Evolutionary conservation across 2,329 filamentous ascomycete species (phyloP).

Genomic region (Ascochyta clinopodiicola): DNA sequence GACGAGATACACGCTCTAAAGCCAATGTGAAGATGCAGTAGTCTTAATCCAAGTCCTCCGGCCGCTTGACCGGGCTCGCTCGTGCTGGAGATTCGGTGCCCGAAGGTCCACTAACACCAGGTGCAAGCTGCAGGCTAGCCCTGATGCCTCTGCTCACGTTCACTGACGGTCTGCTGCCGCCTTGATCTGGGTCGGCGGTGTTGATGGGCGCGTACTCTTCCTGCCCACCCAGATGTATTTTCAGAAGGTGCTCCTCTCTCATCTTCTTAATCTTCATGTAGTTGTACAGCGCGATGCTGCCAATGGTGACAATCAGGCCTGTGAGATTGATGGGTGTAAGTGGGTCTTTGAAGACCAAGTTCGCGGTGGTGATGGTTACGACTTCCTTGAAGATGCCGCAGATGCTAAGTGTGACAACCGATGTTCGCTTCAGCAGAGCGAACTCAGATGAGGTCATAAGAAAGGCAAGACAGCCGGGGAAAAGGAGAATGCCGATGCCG

Average conservation of each 20-base stretch:
- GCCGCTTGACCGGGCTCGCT: slow-evolving; percentile 53
- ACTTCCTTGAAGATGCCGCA: slow-evolving; percentile 99
- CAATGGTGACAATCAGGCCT: slow-evolving; percentile 86
- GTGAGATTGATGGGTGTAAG: slow-evolving; percentile 87
- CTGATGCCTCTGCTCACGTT: slow-evolving; percentile 39
- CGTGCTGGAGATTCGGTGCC: slow-evolving; percentile 37
- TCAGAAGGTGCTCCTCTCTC: slow-evolving; percentile 72
- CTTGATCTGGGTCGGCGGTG: slow-evolving; percentile 39
- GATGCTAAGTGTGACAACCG: slow-evolving; percentile 93
- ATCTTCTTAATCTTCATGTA: slow-evolving; percentile 93
- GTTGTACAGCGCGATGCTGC: slow-evolving; percentile 88
- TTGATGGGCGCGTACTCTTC: slow-evolving; percentile 48
- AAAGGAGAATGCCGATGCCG: slow-evolving; percentile 77
- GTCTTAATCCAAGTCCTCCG: slow-evolving; percentile 52
- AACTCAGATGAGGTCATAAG: slow-evolving; percentile 97
- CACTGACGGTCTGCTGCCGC: slow-evolving; percentile 11
- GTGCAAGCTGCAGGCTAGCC: slow-evolving; percentile 48
- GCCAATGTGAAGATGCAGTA: neutral
- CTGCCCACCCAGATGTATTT: slow-evolving; percentile 51
- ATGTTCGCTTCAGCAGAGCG: slow-evolving; percentile 90
- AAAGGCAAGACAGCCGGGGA: slow-evolving; percentile 90
- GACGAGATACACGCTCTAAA: slow-evolving; percentile 8
- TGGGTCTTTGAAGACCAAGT: slow-evolving; percentile 85
- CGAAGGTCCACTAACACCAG: slow-evolving; percentile 25
- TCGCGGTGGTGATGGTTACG: slow-evolving; percentile 88